Conservation (phyloP, 202 grass and related monocot species). For the Digitaria exilis region DNA sequence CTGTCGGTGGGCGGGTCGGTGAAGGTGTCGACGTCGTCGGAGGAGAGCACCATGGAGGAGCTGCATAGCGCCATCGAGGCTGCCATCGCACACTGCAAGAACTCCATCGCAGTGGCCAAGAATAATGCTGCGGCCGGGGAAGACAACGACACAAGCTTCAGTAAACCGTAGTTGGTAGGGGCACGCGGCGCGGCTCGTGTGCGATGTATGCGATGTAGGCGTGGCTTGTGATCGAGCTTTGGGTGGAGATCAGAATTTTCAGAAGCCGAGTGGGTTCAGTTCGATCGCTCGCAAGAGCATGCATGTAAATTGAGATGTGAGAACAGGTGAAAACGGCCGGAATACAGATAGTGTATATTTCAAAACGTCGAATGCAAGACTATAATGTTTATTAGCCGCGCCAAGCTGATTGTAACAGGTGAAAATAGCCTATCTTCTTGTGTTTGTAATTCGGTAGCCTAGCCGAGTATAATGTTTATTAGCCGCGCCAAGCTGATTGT, state of each 20-base stretch:
- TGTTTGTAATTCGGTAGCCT: background rate
- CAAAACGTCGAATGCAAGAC: background rate
- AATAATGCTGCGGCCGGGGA: conserved; percentile 10
- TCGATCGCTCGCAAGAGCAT: background rate
- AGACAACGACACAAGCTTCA: background rate
- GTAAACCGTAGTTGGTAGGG: conserved; percentile 48
- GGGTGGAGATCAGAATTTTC: background rate
- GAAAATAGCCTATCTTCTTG: background rate
- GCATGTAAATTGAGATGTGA: conserved; percentile 6
- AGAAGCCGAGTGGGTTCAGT: background rate
- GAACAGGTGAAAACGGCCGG: background rate
- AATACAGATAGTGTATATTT: background rate
- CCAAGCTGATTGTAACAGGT: background rate
- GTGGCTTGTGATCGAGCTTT: background rate
- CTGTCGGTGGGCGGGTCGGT: conserved; percentile 67
- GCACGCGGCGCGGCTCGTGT: background rate
- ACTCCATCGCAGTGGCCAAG: conserved; percentile 58
- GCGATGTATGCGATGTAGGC: background rate
- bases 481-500: background rate
- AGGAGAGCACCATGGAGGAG: conserved; percentile 98
- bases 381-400: background rate
- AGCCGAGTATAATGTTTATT: background rate
- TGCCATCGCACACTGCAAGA: conserved; percentile 99
- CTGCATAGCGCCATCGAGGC: conserved; percentile 95
- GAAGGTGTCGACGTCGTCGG: conserved; percentile 69